phyloP scores from a whole-genome alignment of 1,284 basidiomycete genomes.

The Trametes polyzona region DNA sequence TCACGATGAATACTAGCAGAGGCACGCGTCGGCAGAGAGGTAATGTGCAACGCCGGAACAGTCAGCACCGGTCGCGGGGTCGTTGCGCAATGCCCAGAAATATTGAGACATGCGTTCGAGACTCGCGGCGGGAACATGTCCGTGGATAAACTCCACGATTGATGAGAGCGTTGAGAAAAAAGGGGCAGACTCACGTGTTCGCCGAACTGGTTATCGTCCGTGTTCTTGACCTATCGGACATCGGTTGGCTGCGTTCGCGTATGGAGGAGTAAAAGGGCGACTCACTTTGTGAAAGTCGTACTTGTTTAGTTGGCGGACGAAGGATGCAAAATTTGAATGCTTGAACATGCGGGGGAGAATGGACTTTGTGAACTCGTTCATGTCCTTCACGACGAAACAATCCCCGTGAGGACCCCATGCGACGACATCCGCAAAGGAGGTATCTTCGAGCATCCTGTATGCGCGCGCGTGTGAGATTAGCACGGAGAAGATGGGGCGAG shows the following conservation, averaged over 20 bases:
- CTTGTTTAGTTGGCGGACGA: slow-evolving; percentile 96
- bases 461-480: slow-evolving; percentile 11
- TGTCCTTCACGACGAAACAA: slow-evolving; percentile 97
- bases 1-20: slow-evolving; percentile 1
- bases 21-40: slow-evolving; percentile 10
- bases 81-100: background rate
- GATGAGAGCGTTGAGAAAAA: slow-evolving; percentile 3
- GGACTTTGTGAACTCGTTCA: slow-evolving; percentile 96
- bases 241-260: slow-evolving; percentile 1
- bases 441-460: slow-evolving; percentile 85
- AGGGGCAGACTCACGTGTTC: slow-evolving; percentile 64
- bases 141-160: slow-evolving; percentile 3
- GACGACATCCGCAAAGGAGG: slow-evolving; percentile 74
- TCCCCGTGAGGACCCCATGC: slow-evolving; percentile 88
- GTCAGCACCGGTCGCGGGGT: background rate
- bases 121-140: slow-evolving; percentile 8
- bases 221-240: slow-evolving; percentile 67
- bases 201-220: slow-evolving; percentile 77
- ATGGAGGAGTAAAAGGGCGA: background rate
- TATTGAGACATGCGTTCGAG: slow-evolving; percentile 7
- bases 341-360: slow-evolving; percentile 96
- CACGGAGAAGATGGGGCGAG: background rate
- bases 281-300: slow-evolving; percentile 96
- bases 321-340: slow-evolving; percentile 95
- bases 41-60: background rate